These are phyloP conservation scores for Amanita muscaria DNA, from an alignment of 768 basidiomycete species.

Conservation along the genomic window DNA sequence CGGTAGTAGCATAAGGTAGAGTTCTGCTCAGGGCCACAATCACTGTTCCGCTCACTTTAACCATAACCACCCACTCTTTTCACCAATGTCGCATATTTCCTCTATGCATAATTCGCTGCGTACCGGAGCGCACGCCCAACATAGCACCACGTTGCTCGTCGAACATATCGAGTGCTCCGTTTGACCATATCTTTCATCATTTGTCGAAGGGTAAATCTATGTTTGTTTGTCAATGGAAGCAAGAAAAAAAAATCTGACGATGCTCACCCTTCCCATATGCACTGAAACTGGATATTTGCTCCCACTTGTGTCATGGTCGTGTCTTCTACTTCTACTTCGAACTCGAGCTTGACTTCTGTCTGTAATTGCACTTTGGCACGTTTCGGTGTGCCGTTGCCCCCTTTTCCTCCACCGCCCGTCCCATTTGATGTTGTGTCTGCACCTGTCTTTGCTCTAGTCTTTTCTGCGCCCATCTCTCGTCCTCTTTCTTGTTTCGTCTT, in stretches of 20 bases:
- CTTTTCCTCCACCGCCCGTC: neutral
- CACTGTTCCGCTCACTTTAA: too few relatives aligned
- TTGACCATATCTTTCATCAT: constrained; percentile 3
- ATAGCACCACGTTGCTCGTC: constrained; percentile 4
- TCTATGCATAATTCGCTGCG: constrained; percentile 4
- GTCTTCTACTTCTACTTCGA: constrained; percentile 2
- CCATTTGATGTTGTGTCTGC: too few relatives aligned
- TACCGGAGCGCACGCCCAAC: constrained; percentile 1
- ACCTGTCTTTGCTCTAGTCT: neutral
- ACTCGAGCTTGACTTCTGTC: constrained; percentile 7
- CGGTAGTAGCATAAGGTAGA: too few relatives aligned
- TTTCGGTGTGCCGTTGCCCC: too few relatives aligned
- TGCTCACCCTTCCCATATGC: constrained; percentile 7
- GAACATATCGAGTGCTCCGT: constrained; percentile 2
- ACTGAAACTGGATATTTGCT: neutral
- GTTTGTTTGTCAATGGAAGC: too few relatives aligned
- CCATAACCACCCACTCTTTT: too few relatives aligned
- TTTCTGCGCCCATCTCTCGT: neutral
- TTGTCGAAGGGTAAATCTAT: constrained; percentile 4
- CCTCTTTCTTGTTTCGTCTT: too few relatives aligned
- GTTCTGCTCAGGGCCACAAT: too few relatives aligned
- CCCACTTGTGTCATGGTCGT: neutral
- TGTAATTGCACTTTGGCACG: constrained; percentile 5
- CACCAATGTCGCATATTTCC: neutral
- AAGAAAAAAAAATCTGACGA: too few relatives aligned